Evolutionary conservation across 306 rosid species (phyloP), one percentile per base, ranked within the genome.

Genomic region (Gillenia trifoliata): DNA sequence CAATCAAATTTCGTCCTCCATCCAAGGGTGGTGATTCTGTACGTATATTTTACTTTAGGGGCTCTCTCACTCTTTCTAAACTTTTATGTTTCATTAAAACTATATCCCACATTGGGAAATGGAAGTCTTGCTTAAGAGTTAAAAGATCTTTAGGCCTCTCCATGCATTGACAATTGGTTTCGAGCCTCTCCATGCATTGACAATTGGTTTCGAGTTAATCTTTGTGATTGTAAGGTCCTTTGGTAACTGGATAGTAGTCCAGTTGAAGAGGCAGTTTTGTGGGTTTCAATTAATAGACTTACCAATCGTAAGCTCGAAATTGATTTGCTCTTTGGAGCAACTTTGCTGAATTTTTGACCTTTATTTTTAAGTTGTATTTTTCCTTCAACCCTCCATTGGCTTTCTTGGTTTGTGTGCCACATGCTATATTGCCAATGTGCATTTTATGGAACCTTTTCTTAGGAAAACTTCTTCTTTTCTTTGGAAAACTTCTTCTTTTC

Each of bases 1-100:
- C 98, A 76, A 83, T 85, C 81, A 94, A 88, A 79, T 90, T 94
- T 75, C 98, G 97, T 5, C 98, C 98, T 65, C 95, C 97, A 34
- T 66, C 97, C 77, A 88, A 78, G 82, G 91, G 85, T 78, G 95
- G 90, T 68, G 98, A 85, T 87, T 75, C 84, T 23, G 98, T 94
- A 87, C 54, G 96, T 87, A 66, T 20, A 56, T 50, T 29, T 75
- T 64, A 31, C 72, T 26, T 66, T 23, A 20, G 54, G 50, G 33
- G 31, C 25, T 34, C 41, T 55, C 62, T n/a, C 61, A 31, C 17
- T 36, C 54, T 20, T 31, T 52, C 15, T 54, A 54, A 29, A 38
- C 56, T 36, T 59, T 5, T 34, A 33, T 72, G 66, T 38, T 38
- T 71, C 25, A 17, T 63, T 63, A 19, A 31, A n/a, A 17, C 10